Evolutionary conservation across 83 land plant genomes (phyloP).

Genomic region (Thuja plicata): DNA sequence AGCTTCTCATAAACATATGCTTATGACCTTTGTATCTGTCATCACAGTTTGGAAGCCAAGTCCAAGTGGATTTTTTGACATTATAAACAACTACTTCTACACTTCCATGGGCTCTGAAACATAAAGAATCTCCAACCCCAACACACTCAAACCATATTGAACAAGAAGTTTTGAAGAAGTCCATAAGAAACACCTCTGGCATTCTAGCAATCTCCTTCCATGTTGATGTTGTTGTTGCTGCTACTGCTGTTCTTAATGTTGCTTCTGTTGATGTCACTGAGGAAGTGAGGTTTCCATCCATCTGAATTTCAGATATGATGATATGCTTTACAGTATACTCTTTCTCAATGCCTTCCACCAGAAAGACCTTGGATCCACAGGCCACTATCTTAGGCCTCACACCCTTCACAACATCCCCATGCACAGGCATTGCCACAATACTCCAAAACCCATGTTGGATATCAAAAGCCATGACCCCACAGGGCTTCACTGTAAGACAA

Average conservation of each 20-base stretch:
- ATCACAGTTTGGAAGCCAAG: constrained; percentile 8
- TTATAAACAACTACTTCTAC: not conserved
- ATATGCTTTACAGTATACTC: not conserved
- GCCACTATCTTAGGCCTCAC: not conserved
- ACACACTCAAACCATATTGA: constrained; percentile 16
- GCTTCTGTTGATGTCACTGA: not conserved
- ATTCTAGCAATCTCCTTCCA: constrained; percentile 7
- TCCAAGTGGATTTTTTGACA: not conserved
- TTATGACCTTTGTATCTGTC: not conserved
- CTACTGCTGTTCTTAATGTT: not conserved
- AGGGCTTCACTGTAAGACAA: not conserved
- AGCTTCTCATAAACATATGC: not conserved
- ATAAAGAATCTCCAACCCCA: constrained; percentile 1
- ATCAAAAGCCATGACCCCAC: not conserved
- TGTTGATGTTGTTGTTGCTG: not conserved
- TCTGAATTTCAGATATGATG: not conserved
- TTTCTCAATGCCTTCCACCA: constrained; percentile 7
- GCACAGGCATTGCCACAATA: not conserved
- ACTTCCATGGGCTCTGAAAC: constrained; percentile 12
- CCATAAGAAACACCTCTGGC: not conserved
- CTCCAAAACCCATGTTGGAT: not conserved
- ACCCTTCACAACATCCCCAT: not conserved
- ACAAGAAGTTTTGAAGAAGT: not conserved
- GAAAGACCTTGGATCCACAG: not conserved
- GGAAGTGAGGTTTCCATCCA: not conserved